Conservation (phyloP, 2,329 filamentous ascomycete species). For the Fusarium globosum region DNA sequence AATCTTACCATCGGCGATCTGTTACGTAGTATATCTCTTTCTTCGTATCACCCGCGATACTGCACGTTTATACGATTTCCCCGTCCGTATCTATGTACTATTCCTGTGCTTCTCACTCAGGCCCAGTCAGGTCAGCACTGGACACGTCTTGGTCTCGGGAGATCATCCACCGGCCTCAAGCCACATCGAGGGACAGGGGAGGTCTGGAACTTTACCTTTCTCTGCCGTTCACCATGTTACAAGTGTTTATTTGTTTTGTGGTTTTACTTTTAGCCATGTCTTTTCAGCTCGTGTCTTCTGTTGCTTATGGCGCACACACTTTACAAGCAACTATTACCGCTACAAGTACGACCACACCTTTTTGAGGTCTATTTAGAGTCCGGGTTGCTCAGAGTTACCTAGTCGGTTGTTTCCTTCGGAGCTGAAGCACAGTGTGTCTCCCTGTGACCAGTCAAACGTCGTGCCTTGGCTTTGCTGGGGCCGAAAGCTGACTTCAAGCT, state of each 20-base stretch:
- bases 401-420: neutral
- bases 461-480: slow-evolving; percentile 13
- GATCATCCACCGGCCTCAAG: slow-evolving; percentile 30
- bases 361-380: slow-evolving; percentile 1
- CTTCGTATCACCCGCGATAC: slow-evolving; percentile 20
- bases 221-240: slow-evolving; percentile 11
- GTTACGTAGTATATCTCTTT: neutral
- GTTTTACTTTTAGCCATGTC: neutral
- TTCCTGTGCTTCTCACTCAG: slow-evolving; percentile 22
- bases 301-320: slow-evolving; percentile 7
- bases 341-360: slow-evolving; percentile 36
- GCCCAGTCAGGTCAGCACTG: slow-evolving; percentile 8
- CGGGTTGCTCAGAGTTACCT: neutral
- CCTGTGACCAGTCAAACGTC: slow-evolving; percentile 12
- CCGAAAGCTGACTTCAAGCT: slow-evolving; percentile 38
- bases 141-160: slow-evolving; percentile 28
- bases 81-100: slow-evolving; percentile 26
- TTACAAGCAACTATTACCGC: slow-evolving; percentile 9
- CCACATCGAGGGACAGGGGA: slow-evolving; percentile 12
- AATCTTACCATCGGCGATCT: slow-evolving; percentile 17
- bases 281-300: slow-evolving; percentile 30
- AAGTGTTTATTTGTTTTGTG: slow-evolving; percentile 9
- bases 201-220: neutral
- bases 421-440: slow-evolving; percentile 28
- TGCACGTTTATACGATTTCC: slow-evolving; percentile 12